Base-by-base conservation (phyloP, 371 early-diverging fungal species). In the Sporodiniella umbellata region DNA sequence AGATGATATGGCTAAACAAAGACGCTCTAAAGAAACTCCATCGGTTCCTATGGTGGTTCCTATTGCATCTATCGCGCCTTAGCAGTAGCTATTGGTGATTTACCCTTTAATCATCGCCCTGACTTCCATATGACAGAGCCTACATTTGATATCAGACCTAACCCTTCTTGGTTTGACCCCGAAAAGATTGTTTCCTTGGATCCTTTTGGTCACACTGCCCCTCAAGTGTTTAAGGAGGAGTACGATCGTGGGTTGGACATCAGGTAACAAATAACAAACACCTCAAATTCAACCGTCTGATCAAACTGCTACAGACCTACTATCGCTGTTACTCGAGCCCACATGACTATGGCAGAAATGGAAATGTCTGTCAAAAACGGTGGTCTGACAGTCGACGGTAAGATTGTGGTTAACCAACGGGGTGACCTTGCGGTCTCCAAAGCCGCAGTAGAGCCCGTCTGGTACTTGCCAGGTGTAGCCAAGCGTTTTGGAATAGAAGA, bases 371-470 rank as follows among this genome's bases (percentile, higher is more conserved):
- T 95, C 28, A 63, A 69, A 52, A 55, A 69, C 25, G 90, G 90
- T 1, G 56, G 60, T 4, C 54, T 96, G 35, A 51, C 54, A 10
- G 83, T 90, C 2, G 97, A 96, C 62, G 93, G 93, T 43, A 86
- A 87, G 40, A 72, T 94, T 18, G 88, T 95, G 1, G 70, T 91
- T 4, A 89, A 87, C 48, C 70, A 80, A 12, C 62, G 66, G 14
- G 97, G 95, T 12, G 92, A 96, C 48, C 65, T 95, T 43, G 86
- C 88, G 56, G 97, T 95, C 4, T 84, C 85, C 51, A 96, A 96
- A 66, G 97, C 92, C 14, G 97, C 97, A 5, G 83, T 94, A 8
- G 97, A 96, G 57, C 97, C 97, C n/a, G 97, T 96, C 5, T 96
- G 97, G 97, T 87, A 86, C 53, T 72, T 96, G 6, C 96, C 96